phyloP scores from a whole-genome alignment of 2,329 filamentous ascomycete genomes.

The Ascochyta rabiei region DNA sequence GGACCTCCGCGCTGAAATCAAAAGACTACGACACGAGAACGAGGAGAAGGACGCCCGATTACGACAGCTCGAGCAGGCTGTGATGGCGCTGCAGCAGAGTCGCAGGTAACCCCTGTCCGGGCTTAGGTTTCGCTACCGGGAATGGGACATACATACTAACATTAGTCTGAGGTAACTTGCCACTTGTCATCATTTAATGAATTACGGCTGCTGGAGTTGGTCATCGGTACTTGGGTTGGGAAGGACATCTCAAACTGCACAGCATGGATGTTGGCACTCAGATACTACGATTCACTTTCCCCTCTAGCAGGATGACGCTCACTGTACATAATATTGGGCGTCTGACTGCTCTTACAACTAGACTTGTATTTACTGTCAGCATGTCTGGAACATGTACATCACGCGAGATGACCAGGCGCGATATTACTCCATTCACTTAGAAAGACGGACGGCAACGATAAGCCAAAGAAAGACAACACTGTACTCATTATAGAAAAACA shows the following conservation, averaged over 20 bases:
- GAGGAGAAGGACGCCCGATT: conserved; percentile 50
- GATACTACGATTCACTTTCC: conserved; percentile 15
- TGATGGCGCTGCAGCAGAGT: conserved; percentile 43
- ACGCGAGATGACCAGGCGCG: conserved; percentile 10
- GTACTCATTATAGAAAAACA: conserved; percentile 14
- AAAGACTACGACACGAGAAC: conserved; percentile 50
- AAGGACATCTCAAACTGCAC: conserved; percentile 14
- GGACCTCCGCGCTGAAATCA: conserved; percentile 48
- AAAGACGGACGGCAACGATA: not conserved
- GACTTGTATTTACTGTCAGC: conserved; percentile 18
- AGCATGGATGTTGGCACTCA: conserved; percentile 11
- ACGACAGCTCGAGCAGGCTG: conserved; percentile 43
- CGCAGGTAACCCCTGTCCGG: conserved; percentile 9
- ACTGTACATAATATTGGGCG: conserved; percentile 37
- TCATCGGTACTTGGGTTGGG: not conserved
- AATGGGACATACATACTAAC: not conserved
- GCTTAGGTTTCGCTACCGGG: not conserved
- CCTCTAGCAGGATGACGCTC: conserved; percentile 39
- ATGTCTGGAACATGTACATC: conserved; percentile 29
- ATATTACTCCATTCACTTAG: conserved; percentile 25
- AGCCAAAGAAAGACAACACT: not conserved
- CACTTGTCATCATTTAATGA: conserved; percentile 10
- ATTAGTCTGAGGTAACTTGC: conserved; percentile 2
- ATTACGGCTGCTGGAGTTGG: conserved; percentile 4
- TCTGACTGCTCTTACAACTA: conserved; percentile 22